Conservation (phyloP, 2,329 filamentous ascomycete genomes). For the Aspergillus sp. region DNA sequence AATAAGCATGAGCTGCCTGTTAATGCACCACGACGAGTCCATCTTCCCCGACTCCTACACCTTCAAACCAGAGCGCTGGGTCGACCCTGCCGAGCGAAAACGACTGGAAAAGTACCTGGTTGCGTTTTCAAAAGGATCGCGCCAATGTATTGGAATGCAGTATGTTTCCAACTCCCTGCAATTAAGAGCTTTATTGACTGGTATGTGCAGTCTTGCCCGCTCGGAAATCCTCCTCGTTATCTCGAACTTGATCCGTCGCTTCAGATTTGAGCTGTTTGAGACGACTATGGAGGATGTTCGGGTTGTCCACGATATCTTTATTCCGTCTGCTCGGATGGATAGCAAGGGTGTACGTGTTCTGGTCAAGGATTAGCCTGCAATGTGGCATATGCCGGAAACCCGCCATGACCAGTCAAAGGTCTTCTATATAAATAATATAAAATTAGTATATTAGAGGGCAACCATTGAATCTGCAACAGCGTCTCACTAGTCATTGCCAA, state of each 20-base stretch:
- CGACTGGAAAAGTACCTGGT: constrained; percentile 39
- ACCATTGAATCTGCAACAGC: no score
- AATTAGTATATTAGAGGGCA: no score
- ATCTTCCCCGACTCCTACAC: constrained; percentile 37
- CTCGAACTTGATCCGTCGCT: not conserved
- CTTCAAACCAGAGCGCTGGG: constrained; percentile 42
- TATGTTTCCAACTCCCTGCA: constrained; percentile 7
- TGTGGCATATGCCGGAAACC: no score
- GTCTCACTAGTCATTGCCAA: no score
- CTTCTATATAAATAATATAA: no score
- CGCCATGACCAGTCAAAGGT: no score
- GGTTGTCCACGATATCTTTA: constrained; percentile 6
- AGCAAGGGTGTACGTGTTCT: constrained; percentile 9
- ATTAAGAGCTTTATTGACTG: not conserved
- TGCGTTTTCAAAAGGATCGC: constrained; percentile 41
- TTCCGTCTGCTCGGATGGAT: constrained; percentile 6
- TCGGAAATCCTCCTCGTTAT: constrained; percentile 10
- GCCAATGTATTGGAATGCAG: constrained; percentile 51
- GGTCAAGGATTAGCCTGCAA: not conserved
- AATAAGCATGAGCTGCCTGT: constrained; percentile 38
- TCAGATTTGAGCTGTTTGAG: constrained; percentile 10
- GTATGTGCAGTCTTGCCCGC: not conserved
- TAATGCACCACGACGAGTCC: constrained; percentile 36
- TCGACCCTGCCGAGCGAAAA: constrained; percentile 30
- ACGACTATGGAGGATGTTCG: constrained; percentile 7